Conservation (phyloP, 352 stramenopile species). For the Globisporangium spiculum region DNA sequence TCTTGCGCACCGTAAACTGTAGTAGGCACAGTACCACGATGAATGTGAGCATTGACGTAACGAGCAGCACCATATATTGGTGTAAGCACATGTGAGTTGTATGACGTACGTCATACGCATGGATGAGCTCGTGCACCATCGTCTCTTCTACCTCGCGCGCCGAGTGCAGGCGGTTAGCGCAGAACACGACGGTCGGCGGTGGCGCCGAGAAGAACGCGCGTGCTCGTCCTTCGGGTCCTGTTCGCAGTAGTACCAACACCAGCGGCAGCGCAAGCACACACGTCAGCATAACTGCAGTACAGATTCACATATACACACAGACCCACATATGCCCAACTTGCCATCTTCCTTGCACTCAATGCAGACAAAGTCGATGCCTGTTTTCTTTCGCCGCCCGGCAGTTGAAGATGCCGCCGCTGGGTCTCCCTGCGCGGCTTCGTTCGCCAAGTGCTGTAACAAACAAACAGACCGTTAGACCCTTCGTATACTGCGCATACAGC, state of each 20-base stretch:
- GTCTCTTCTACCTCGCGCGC: conserved; percentile 73
- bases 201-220: conserved; percentile 83
- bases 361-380: conserved; percentile 69
- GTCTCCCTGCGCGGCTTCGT: conserved; percentile 32
- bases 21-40: background rate
- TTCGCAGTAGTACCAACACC: background rate
- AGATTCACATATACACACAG: background rate
- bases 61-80: background rate
- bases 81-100: background rate
- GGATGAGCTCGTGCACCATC: conserved; percentile 84
- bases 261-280: background rate
- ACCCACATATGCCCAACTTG: conserved; percentile 7
- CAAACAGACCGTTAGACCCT: conserved; percentile 5
- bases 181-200: conserved; percentile 79
- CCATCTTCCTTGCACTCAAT: conserved; percentile 73
- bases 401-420: conserved; percentile 7
- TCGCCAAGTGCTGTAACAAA: conserved; percentile 39
- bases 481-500: background rate
- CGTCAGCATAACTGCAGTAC: background rate
- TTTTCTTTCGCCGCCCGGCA: conserved; percentile 11
- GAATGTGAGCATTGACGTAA: background rate
- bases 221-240: conserved; percentile 70
- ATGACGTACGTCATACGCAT: conserved; percentile 73
- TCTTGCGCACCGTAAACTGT: conserved; percentile 80
- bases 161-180: conserved; percentile 75